Evolutionary conservation across 1,284 basidiomycete genomes (phyloP).

Genomic region (Sanguinoderma infundibulare): DNA sequence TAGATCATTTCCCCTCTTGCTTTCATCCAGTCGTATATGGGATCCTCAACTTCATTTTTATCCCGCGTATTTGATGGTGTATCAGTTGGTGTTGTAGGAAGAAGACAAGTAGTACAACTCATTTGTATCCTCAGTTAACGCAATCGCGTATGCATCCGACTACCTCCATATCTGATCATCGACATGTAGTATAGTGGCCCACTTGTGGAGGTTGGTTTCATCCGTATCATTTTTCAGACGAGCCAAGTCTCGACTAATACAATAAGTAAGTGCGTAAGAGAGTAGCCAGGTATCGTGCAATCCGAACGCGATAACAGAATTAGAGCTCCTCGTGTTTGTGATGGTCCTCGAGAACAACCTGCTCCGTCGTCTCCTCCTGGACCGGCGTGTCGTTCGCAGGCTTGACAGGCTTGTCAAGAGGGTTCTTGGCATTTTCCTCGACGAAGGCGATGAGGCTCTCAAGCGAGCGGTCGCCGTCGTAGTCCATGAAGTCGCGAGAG

Average conservation of each 20-base stretch:
- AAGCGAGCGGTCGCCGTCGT: constrained; percentile 88
- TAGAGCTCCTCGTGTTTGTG: constrained; percentile 39
- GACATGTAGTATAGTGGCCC: too few species aligned
- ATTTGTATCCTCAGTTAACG: constrained; percentile 22
- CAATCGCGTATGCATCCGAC: too few species aligned
- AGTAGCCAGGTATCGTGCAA: constrained; percentile 16
- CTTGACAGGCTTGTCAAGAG: constrained; percentile 42
- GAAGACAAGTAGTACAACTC: constrained; percentile 24
- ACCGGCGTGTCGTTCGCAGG: constrained; percentile 21
- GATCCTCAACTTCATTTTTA: constrained; percentile 17
- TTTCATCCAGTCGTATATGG: constrained; percentile 4
- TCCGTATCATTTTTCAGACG: constrained; percentile 15
- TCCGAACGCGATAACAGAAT: constrained; percentile 9
- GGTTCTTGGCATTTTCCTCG: constrained; percentile 81
- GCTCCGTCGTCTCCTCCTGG: constrained; percentile 32
- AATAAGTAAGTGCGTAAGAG: constrained; percentile 12
- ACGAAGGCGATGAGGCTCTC: constrained; percentile 88
- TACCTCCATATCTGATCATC: too few species aligned
- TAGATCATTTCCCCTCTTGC: constrained; percentile 32
- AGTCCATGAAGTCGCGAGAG: constrained; percentile 86
- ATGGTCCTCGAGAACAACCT: constrained; percentile 29
- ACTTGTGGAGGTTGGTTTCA: neutral
- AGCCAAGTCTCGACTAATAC: constrained; percentile 17
- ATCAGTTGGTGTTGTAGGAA: constrained; percentile 22
- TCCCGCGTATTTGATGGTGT: constrained; percentile 23